Evolutionary conservation across 83 land plant species (phyloP).

Genomic region (Thuja plicata): DNA sequence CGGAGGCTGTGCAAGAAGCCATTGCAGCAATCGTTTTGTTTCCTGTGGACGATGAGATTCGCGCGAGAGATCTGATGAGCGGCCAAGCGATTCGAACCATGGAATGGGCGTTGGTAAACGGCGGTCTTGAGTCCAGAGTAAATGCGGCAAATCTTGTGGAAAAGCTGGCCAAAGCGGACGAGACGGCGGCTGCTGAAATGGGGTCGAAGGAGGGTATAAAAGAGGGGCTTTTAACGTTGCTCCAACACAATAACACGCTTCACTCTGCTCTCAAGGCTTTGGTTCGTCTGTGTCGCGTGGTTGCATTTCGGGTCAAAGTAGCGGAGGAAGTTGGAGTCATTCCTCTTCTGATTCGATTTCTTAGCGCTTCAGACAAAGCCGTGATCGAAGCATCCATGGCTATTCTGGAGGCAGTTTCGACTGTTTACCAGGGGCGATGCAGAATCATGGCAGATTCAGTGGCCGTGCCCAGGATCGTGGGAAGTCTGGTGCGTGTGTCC

Average conservation of each 20-base stretch:
- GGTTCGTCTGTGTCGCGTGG: neutral
- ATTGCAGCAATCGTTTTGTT: neutral
- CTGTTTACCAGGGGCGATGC: neutral
- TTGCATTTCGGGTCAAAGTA: neutral
- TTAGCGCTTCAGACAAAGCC: neutral
- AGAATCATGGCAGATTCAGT: neutral
- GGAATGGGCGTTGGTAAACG: neutral
- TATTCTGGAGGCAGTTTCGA: neutral
- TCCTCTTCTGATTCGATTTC: neutral
- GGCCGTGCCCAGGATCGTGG: neutral
- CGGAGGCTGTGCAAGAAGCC: neutral
- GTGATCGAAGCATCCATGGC: neutral
- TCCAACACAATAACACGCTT: neutral
- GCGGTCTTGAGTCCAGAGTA: neutral
- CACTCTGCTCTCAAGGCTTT: neutral
- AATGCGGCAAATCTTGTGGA: neutral
- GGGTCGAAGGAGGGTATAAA: neutral
- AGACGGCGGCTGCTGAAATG: neutral
- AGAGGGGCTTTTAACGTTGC: neutral
- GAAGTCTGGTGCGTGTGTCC: neutral
- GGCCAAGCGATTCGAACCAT: neutral
- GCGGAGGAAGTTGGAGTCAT: neutral
- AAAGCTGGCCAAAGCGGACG: neutral
- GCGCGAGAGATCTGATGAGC: neutral
- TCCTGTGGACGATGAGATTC: neutral